Conservation (phyloP, 345 rosid genomes). For the Reutealis trisperma region DNA sequence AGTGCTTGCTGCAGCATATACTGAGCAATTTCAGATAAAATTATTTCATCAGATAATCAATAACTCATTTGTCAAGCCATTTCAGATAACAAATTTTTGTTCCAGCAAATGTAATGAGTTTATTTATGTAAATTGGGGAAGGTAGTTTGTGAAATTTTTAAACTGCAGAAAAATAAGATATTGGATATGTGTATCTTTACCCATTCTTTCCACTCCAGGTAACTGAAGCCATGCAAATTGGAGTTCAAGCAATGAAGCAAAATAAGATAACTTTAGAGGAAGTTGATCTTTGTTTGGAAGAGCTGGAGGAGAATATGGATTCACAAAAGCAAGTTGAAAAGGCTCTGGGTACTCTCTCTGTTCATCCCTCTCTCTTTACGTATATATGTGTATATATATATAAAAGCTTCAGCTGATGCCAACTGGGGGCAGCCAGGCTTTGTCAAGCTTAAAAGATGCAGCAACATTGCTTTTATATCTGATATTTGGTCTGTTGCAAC, state of each 20-base stretch:
- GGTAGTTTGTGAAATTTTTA: background rate
- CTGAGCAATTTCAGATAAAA: background rate
- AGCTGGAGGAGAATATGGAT: slow-evolving; percentile 67
- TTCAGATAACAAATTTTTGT: background rate
- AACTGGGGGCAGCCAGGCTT: background rate
- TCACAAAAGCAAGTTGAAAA: slow-evolving; percentile 72
- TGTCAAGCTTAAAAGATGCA: background rate
- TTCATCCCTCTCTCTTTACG: background rate
- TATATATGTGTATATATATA: background rate
- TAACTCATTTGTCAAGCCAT: background rate
- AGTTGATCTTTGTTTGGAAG: slow-evolving; percentile 70
- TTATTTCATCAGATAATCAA: background rate
- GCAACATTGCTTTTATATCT: background rate
- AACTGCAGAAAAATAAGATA: background rate
- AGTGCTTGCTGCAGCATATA: slow-evolving; percentile 4
- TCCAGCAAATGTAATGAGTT: background rate
- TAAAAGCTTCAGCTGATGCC: background rate
- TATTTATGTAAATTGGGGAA: background rate
- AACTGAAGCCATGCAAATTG: slow-evolving; percentile 76
- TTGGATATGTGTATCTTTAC: background rate
- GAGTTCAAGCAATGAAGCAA: slow-evolving; percentile 72
- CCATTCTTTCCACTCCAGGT: slow-evolving; percentile 48
- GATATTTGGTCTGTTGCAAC: slow-evolving; percentile 19
- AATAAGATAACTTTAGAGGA: slow-evolving; percentile 71
- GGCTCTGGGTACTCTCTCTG: slow-evolving; percentile 52